Evolutionary conservation across 169 alveolate genomes (phyloP).

Genomic region (Babesia bigemina): DNA sequence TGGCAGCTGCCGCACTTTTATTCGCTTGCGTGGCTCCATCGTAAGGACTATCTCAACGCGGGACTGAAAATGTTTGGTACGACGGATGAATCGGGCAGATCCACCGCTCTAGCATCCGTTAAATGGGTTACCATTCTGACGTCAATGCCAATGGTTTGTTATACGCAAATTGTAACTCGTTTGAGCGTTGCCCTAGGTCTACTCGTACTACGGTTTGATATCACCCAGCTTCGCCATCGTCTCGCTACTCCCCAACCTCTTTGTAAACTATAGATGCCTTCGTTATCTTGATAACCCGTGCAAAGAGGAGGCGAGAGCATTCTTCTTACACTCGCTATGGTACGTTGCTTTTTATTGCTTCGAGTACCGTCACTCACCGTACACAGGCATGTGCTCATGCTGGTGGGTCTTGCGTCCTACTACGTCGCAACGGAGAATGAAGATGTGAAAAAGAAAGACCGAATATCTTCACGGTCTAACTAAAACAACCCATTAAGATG

Average conservation of each 20-base stretch:
- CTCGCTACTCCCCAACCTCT: conserved; percentile 70
- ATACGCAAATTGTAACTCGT: too few species aligned
- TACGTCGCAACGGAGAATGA: conserved; percentile 31
- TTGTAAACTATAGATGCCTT: conserved; percentile 66
- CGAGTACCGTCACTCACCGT: conserved; percentile 26
- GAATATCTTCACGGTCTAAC: neutral
- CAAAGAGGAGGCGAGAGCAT: conserved; percentile 59
- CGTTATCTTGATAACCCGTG: conserved; percentile 63
- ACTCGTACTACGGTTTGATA: conserved; percentile 35
- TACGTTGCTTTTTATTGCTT: conserved; percentile 15
- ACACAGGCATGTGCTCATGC: conserved; percentile 73
- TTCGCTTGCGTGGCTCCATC: conserved; percentile 77
- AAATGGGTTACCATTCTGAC: conserved; percentile 56
- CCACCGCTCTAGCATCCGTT: conserved; percentile 73
- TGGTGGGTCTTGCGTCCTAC: conserved; percentile 73
- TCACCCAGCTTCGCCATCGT: conserved; percentile 61
- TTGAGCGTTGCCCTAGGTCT: conserved; percentile 7
- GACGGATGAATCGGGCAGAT: conserved; percentile 73
- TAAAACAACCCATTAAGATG: too few species aligned
- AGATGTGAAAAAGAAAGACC: neutral
- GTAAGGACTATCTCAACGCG: conserved; percentile 77
- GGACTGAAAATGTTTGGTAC: conserved; percentile 75
- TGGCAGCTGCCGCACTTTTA: conserved; percentile 84
- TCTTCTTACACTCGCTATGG: conserved; percentile 64
- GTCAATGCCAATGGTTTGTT: conserved; percentile 52